Evolutionary conservation across 352 stramenopile species (phyloP).

Genomic region (Phytophthora fragariae): DNA sequence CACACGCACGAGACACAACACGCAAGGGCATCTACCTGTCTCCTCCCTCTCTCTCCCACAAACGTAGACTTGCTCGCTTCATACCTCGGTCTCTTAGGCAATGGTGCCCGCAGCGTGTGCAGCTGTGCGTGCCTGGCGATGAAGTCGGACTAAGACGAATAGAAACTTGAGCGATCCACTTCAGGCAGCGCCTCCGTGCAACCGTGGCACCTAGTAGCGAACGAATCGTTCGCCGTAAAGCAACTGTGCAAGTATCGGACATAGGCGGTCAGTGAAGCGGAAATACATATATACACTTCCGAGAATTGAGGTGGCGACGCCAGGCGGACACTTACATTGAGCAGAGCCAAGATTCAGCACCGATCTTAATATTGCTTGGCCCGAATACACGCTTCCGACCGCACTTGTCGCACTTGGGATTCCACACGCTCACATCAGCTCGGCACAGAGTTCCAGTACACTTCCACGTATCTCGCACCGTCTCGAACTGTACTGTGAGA

Average conservation of each 20-base stretch:
- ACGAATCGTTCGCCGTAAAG: conserved; percentile 57
- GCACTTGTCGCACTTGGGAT: conserved; percentile 58
- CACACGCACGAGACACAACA: conserved; percentile 35
- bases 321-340: conserved; percentile 53
- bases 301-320: too few relatives aligned
- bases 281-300: too few relatives aligned
- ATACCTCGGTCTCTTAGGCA: background rate
- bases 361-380: conserved; percentile 55
- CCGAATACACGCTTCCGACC: conserved; percentile 57
- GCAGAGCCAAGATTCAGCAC: conserved; percentile 65
- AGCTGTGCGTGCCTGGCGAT: background rate
- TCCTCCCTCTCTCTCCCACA: conserved; percentile 2
- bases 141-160: conserved; percentile 25
- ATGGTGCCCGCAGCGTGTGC: background rate
- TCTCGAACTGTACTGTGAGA: conserved; percentile 53
- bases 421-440: conserved; percentile 74
- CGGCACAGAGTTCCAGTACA: conserved; percentile 53
- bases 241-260: conserved; percentile 42
- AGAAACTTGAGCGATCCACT: conserved; percentile 43
- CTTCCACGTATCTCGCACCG: conserved; percentile 59
- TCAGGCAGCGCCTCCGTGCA: conserved; percentile 52
- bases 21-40: conserved; percentile 29
- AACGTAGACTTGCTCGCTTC: background rate
- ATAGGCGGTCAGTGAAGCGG: too few relatives aligned
- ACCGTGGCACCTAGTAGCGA: conserved; percentile 46